Base-by-base conservation (phyloP, 2,329 filamentous ascomycete species). In the Cadophora sp. region DNA sequence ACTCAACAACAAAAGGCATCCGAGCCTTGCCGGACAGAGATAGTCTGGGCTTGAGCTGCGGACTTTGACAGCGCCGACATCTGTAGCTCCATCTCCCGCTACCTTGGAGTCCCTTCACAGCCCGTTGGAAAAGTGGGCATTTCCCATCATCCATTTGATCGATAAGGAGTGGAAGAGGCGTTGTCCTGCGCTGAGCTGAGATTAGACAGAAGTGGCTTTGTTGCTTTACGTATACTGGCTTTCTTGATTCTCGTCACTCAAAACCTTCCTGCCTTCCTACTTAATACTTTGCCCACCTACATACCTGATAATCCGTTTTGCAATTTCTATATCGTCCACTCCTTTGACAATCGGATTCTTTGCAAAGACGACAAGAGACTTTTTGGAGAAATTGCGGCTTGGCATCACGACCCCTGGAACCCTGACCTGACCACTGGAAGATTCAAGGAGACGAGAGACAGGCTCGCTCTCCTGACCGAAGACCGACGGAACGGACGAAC, bases 391-490 rank as follows among this genome's bases (percentile, higher is more conserved):
- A 55, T 55, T 55, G 30, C 51, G 51, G 53, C 53, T 56, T 56
- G 53, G 53, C 53, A 56, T 56, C n/a, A 39, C 53, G n/a, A 56
- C 20, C 33, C 51, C 13, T 36, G 33, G 27, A 56, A 56, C 53
- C 30, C 53, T 56, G 53, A 56, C 30, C n/a, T 20, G n/a, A 6
- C 43, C 27, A 30, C 27, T 30, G 27, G 27, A 45, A 45, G 43
- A 30, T 30, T 30, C 43, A 9, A 45, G n/a, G 43, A 45, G 18
- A 45, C 16, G 43, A 45, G 43, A 43, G 41, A 18, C 11, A 33
- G n/a, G 16, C 30, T 36, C 53, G 53, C 53, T 56, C 53, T 56
- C 30, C 30, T 36, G 53, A 56, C 53, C n/a, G 53, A 56, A 39
- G 53, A 39, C 53, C 33, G 33, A 39, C 30, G 30, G 33, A 39